Base-by-base conservation (phyloP, 371 early-diverging fungal species). In the Capillidium rhysosporum region DNA sequence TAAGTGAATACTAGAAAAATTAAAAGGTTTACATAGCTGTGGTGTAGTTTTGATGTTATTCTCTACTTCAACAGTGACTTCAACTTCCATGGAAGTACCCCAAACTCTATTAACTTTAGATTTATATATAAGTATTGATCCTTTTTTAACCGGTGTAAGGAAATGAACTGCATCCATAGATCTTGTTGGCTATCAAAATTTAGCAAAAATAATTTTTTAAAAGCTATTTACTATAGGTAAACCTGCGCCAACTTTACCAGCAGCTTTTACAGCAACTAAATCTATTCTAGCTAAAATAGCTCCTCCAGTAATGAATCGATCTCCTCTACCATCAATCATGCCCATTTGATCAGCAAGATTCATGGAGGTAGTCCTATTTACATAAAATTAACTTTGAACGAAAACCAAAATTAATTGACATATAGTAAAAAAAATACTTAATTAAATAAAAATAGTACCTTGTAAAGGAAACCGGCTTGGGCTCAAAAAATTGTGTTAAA, bases 51-150 rank as follows among this genome's bases (percentile, higher is more conserved):
- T 18, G 18, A 25, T 55, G 23, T 25, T 10, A 31, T 25, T 38
- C 20, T 53, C 39, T 18, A 41, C 44, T 24, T 56, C 28, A 28
- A 38, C 41, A 18, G 43, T 29, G 25, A 49, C 53, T 29, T 61
- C 29, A 40, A 70, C 71, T 64, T 84, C 85, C 80, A 84, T 79
- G 0, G 79, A 78, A 0, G 81, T 77, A 46, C 72, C 75, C 82
- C 82, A 84, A 1, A 76, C 67, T 54, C 74, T 70, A 51, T 79
- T 84, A 4, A 84, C 77, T 8, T 62, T 64, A 0, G 81, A 81
- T 56, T 75, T 77, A 21, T 82, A 67, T 8, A 72, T 71, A 59
- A 77, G 72, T 43, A 82, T 72, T 57, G 82, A 75, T 10, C 80
- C 76, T 1, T 71, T 65, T 56, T 73, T 72, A 1, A 84, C 70